A percentile compares a stretch with the other conserved stretches of the same genome.
phyloP scores from a whole-genome alignment of 164 flowering plant species.

The Piper longum region DNA sequence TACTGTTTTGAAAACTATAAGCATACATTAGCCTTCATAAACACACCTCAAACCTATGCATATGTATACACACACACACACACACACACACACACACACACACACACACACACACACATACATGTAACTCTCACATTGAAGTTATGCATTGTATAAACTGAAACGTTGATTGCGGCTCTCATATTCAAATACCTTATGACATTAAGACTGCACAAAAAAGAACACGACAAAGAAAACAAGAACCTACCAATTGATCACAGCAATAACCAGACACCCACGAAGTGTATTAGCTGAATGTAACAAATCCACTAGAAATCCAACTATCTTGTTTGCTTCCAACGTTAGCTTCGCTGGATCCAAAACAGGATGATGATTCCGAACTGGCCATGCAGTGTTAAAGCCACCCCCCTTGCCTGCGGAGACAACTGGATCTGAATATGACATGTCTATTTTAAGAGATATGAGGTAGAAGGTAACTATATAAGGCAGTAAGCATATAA shows the following conservation, averaged over 20 bases:
- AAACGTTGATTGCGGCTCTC: too few species aligned
- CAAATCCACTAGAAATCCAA: constrained; percentile 44
- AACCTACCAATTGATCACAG: constrained; percentile 75
- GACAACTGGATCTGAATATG: constrained; percentile 2
- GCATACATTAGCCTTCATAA: too few species aligned
- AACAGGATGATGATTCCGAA: constrained; percentile 51
- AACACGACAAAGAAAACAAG: neutral
- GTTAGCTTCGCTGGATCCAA: constrained; percentile 41
- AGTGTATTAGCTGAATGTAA: constrained; percentile 40
- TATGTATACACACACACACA: too few species aligned
- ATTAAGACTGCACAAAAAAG: too few species aligned
- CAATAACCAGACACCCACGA: constrained; percentile 48
- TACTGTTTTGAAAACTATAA: too few species aligned
- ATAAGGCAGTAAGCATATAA: neutral
- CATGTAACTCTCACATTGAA: too few species aligned
- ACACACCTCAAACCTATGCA: too few species aligned
- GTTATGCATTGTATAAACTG: too few species aligned
- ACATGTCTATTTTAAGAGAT: neutral
- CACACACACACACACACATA: too few species aligned
- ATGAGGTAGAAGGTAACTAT: neutral
- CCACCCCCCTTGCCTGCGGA: constrained; percentile 25
- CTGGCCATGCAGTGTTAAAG: constrained; percentile 65
- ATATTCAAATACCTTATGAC: too few species aligned
- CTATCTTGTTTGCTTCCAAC: constrained; percentile 52
- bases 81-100: too few species aligned